Evolutionary conservation across 2,329 filamentous ascomycete genomes (phyloP).

Genomic region (Cladosporium sphaerospermum): DNA sequence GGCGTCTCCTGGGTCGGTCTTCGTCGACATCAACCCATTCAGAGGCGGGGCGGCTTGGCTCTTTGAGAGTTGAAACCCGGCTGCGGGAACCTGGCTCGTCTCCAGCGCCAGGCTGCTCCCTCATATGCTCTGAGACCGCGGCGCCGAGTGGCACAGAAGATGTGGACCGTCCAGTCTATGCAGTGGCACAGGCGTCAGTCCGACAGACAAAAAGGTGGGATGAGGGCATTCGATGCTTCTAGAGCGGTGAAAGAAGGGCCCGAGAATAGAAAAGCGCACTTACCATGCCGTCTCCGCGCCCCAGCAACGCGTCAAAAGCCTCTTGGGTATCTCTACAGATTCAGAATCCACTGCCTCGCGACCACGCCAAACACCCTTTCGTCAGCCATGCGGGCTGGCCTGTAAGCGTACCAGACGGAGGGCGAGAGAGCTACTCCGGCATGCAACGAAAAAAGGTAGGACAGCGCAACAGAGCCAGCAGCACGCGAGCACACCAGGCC

Average conservation of each 20-base stretch:
- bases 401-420: constrained; percentile 11
- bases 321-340: constrained; percentile 11
- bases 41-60: constrained; percentile 16
- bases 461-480: constrained; percentile 2
- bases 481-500: constrained; percentile 1
- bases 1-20: constrained; percentile 7
- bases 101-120: constrained; percentile 15
- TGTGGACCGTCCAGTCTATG: constrained; percentile 17
- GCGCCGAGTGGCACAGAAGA: constrained; percentile 21
- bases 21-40: constrained; percentile 28
- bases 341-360: constrained; percentile 4
- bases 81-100: constrained; percentile 15
- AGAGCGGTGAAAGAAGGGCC: constrained; percentile 10
- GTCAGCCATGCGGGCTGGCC: constrained; percentile 11
- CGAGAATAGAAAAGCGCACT: constrained; percentile 17
- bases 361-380: constrained; percentile 6
- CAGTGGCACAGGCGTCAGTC: constrained; percentile 18
- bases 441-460: constrained; percentile 8
- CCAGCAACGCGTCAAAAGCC: constrained; percentile 6
- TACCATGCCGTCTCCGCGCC: constrained; percentile 20
- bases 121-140: constrained; percentile 19
- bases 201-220: constrained; percentile 10
- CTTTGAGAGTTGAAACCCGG: constrained; percentile 19
- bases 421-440: neutral
- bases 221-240: constrained; percentile 11